These are phyloP conservation scores for Skeletonema marinoi DNA, from an alignment of 108 stramenopile genomes.

Conservation along the genomic window DNA sequence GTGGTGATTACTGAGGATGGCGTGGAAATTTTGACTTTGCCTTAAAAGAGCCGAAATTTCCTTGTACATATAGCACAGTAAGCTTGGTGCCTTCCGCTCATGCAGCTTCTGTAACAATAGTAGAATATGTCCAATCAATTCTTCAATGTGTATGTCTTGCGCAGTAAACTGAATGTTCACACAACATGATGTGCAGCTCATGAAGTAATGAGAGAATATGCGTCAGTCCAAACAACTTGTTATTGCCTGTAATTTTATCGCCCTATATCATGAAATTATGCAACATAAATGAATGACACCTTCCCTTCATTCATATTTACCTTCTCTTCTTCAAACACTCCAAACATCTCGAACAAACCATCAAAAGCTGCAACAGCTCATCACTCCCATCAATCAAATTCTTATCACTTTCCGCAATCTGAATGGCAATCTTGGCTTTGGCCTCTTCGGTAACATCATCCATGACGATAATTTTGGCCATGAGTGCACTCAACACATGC, in stretches of 20 bases:
- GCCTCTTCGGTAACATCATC: constrained; percentile 69
- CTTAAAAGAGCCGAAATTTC: not conserved
- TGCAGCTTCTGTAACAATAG: too few relatives aligned
- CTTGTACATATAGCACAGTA: too few relatives aligned
- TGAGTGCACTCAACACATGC: constrained; percentile 65
- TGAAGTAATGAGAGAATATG: too few relatives aligned
- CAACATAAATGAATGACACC: not conserved
- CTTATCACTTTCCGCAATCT: constrained; percentile 93
- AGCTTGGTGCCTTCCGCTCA: too few relatives aligned
- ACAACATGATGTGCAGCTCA: too few relatives aligned
- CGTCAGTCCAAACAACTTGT: too few relatives aligned
- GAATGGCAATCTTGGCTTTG: constrained; percentile 87
- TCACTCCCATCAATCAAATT: constrained; percentile 94
- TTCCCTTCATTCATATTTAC: not conserved
- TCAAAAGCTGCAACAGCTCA: constrained; percentile 94
- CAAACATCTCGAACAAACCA: constrained; percentile 80
- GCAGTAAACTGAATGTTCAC: too few relatives aligned
- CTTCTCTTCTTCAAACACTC: constrained; percentile 52
- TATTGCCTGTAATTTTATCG: not conserved
- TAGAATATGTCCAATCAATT: not conserved
- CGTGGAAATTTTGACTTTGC: constrained; percentile 90
- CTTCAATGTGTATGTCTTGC: too few relatives aligned
- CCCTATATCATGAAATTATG: not conserved
- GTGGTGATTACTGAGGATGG: constrained; percentile 92
- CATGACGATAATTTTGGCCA: constrained; percentile 54